Evolutionary conservation across 2,329 filamentous ascomycete genomes (phyloP), one percentile per base, ranked within the genome.

Genomic region (Teratosphaeria epicoccoides): DNA sequence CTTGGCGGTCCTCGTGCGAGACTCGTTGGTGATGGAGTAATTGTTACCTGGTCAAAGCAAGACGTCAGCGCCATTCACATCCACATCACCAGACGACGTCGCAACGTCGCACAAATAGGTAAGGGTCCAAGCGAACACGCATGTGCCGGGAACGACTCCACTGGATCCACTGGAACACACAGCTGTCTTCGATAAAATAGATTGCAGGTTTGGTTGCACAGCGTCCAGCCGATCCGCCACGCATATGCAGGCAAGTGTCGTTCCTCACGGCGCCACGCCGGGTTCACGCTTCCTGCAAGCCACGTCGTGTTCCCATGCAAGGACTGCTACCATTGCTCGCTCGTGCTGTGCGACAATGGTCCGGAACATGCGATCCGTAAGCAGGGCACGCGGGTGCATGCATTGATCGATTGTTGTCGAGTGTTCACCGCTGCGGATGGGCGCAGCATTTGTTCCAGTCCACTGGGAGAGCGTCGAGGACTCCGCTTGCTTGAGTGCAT

Each of bases 1-100:
- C 37, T 86, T 81, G 4, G 88, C 87, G 4, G 82, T 56, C 78
- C 55, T 76, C 74, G 56, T 84, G 77, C 55, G 52, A 62, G 83
- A 82, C 52, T 88, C 82, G 68, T 97, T 98, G 51, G 78, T 77
- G 62, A 98, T 95, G 64, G 85, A 87, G 70, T 98, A 98, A 61
- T 88, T 86, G 66, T 97, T 97, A 49, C 91, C 91, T 96, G 57
- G 49, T 47, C 52, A 43, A 26, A 40, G n/a, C n/a, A 40, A 7
- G 33, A 20, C 10, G 33, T 40, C 23, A 55, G 29, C 44, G 7
- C 3, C 6, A 12, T 7, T 22, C n/a, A 44, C 43, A 14, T 46
- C 44, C 9, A 46, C 23, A 24, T 14, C 24, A 5, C 20, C 22
- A 28, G 4, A 46, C 11, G 22, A 46, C n/a, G 26, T 28, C 26